Percentiles rank a stretch among this genome's conserved stretches.
These are phyloP conservation scores for Geotrichum fermentans DNA, from an alignment of 1,139 yeast genomes.

Conservation along the genomic window DNA sequence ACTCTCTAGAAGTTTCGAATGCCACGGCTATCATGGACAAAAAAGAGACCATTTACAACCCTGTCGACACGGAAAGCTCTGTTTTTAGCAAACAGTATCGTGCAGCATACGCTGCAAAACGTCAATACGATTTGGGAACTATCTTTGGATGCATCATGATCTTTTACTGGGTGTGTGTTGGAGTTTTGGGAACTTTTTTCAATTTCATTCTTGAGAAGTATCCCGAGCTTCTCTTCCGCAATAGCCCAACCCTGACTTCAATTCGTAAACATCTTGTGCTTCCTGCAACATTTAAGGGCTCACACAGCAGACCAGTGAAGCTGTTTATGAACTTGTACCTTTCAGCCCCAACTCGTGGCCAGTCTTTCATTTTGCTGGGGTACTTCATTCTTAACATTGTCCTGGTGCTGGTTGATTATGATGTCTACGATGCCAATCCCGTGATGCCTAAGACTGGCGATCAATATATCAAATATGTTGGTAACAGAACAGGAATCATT, in stretches of 20 bases:
- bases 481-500: constrained; percentile 58
- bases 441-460: constrained; percentile 25
- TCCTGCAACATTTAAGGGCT: constrained; percentile 35
- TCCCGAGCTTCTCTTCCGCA: constrained; percentile 23
- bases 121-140: constrained; percentile 35
- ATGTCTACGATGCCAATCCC: constrained; percentile 25
- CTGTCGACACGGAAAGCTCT: constrained; percentile 12
- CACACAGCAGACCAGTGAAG: constrained; percentile 32
- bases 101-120: constrained; percentile 20
- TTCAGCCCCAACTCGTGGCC: constrained; percentile 35
- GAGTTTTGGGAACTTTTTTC: constrained; percentile 23
- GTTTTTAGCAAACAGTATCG: constrained; percentile 12
- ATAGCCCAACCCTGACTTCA: constrained; percentile 22
- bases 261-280: constrained; percentile 32
- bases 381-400: constrained; percentile 32
- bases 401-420: constrained; percentile 24
- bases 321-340: constrained; percentile 26
- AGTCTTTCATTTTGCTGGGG: constrained; percentile 30
- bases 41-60: neutral
- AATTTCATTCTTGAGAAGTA: constrained; percentile 22
- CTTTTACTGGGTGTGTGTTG: constrained; percentile 29
- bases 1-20: constrained; percentile 1
- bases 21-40: constrained; percentile 5
- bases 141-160: constrained; percentile 28
- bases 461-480: constrained; percentile 41